phyloP scores from a whole-genome alignment of 257 asterid genomes.

The Sherardia arvensis region DNA sequence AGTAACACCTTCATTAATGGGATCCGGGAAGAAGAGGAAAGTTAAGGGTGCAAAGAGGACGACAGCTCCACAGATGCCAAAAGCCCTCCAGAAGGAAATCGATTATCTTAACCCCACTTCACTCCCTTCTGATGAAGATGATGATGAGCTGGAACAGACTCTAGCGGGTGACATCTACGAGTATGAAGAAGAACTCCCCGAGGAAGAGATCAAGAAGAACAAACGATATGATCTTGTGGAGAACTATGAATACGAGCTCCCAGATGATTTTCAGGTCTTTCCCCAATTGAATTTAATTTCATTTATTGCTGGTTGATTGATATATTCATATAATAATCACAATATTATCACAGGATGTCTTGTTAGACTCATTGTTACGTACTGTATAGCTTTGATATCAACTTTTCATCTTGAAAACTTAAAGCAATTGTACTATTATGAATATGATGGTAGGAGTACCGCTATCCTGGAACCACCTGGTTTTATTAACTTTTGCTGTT shows the following conservation, averaged over 20 bases:
- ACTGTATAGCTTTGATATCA: too few relatives aligned
- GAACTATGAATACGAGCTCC: conserved; percentile 66
- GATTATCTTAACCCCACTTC: not conserved
- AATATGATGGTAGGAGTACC: not conserved
- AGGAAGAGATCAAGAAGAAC: conserved; percentile 74
- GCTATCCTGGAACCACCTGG: too few relatives aligned
- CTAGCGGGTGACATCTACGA: conserved; percentile 51
- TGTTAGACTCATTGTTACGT: not conserved
- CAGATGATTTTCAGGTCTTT: conserved; percentile 63
- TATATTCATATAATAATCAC: not conserved
- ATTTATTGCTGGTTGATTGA: not conserved
- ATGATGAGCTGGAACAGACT: not conserved
- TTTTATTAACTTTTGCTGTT: not conserved
- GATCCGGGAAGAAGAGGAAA: not conserved
- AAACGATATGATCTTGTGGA: conserved; percentile 67
- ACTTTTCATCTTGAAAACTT: too few relatives aligned
- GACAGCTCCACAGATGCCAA: not conserved
- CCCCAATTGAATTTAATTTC: not conserved
- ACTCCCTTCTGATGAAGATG: not conserved
- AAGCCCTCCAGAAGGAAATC: not conserved
- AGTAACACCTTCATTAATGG: not conserved
- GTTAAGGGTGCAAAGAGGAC: not conserved
- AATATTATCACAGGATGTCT: not conserved
- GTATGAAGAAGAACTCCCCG: conserved; percentile 63
- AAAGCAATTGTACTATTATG: too few relatives aligned